Evolutionary conservation across 1,284 basidiomycete genomes (phyloP).

Genomic region (Tremellales sp.): DNA sequence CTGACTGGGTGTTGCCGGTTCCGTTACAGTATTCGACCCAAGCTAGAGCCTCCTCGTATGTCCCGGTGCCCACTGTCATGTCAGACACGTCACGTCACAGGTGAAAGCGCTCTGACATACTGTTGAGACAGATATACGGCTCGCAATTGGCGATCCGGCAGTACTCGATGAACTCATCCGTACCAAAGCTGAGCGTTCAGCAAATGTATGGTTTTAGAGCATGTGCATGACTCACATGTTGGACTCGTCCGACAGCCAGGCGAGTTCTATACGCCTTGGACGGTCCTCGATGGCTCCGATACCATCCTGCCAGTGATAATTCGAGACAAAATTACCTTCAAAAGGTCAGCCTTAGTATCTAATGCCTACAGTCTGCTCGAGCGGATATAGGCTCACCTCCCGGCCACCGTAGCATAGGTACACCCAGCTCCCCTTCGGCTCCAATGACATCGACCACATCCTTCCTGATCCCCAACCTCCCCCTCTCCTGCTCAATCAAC

Average conservation of each 20-base stretch:
- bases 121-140: slow-evolving; percentile 59
- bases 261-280: slow-evolving; percentile 57
- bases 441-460: slow-evolving; percentile 34
- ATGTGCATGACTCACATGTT: slow-evolving; percentile 44
- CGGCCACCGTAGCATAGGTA: slow-evolving; percentile 60
- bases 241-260: slow-evolving; percentile 60
- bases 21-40: slow-evolving; percentile 64
- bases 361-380: neutral
- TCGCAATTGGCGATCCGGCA: slow-evolving; percentile 44
- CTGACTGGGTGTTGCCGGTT: slow-evolving; percentile 30
- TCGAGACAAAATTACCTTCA: slow-evolving; percentile 51
- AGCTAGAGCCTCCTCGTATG: slow-evolving; percentile 59
- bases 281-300: slow-evolving; percentile 56
- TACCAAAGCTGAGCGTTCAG: slow-evolving; percentile 54
- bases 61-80: slow-evolving; percentile 56
- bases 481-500: slow-evolving; percentile 18
- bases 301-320: slow-evolving; percentile 64
- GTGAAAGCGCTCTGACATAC: slow-evolving; percentile 2
- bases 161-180: slow-evolving; percentile 51
- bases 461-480: slow-evolving; percentile 8
- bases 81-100: neutral
- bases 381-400: slow-evolving; percentile 54
- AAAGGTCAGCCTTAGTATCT: neutral
- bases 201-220: neutral
- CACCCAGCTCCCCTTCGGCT: slow-evolving; percentile 51